phyloP scores from a whole-genome alignment of 2,329 filamentous ascomycete genomes.

The Paracamarosporium sp. region DNA sequence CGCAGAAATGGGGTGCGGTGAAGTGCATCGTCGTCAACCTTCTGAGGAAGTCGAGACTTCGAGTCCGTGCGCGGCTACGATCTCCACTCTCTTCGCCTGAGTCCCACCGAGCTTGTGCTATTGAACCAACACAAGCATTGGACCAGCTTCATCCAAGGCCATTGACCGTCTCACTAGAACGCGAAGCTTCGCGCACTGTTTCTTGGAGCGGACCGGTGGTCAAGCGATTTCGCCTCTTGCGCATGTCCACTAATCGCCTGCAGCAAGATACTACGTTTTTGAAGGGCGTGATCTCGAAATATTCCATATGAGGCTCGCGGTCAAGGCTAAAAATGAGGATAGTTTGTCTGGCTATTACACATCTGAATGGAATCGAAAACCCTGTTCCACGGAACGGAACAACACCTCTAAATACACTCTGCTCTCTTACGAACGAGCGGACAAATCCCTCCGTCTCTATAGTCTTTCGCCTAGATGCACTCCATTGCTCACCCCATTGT shows the following conservation, averaged over 20 bases:
- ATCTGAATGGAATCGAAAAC: too few relatives aligned
- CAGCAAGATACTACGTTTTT: not conserved
- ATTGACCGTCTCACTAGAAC: not conserved
- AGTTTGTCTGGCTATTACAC: too few relatives aligned
- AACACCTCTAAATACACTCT: not conserved
- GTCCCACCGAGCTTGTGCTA: not conserved
- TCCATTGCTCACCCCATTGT: not conserved
- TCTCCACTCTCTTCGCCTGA: not conserved
- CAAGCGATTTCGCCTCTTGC: not conserved
- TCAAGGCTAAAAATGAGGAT: too few relatives aligned
- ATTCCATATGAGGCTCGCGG: too few relatives aligned
- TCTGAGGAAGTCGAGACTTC: not conserved
- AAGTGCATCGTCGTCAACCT: not conserved
- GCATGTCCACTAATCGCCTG: not conserved
- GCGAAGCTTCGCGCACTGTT: not conserved
- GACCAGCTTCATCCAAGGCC: conserved; percentile 1
- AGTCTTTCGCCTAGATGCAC: not conserved
- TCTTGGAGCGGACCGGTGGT: not conserved
- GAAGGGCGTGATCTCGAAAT: too few relatives aligned
- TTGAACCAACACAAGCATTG: conserved; percentile 1
- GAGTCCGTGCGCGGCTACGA: not conserved
- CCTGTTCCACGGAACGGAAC: too few relatives aligned
- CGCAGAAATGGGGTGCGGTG: not conserved
- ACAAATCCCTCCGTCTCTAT: not conserved
- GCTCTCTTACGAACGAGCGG: not conserved